These are phyloP conservation scores for Meira miltonrushii DNA, from an alignment of 1,284 basidiomycete species.

Conservation along the genomic window DNA sequence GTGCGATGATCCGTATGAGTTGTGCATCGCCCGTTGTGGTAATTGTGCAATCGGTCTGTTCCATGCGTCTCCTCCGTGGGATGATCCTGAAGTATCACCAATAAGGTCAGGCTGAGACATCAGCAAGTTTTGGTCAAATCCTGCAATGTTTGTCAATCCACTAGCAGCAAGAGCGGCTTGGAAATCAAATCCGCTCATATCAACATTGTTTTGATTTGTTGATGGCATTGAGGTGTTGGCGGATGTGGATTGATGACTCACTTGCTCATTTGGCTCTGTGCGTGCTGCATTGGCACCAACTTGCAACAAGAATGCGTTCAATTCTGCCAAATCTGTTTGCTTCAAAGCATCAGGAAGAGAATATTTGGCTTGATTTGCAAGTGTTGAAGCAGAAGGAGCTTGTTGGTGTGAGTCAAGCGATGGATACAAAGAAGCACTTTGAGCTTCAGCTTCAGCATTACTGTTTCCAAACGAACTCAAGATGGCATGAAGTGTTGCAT, in stretches of 20 bases:
- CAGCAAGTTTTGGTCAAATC: constrained; percentile 37
- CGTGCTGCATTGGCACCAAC: constrained; percentile 47
- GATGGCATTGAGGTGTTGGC: constrained; percentile 9
- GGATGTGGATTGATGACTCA: background rate
- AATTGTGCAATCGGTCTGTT: constrained; percentile 34
- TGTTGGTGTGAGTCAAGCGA: constrained; percentile 54
- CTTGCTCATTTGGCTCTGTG: constrained; percentile 19
- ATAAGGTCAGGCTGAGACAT: background rate
- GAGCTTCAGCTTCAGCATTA: constrained; percentile 18
- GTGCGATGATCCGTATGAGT: background rate
- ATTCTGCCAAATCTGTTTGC: constrained; percentile 51
- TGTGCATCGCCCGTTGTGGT: constrained; percentile 12
- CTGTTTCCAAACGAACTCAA: constrained; percentile 43
- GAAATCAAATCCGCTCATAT: constrained; percentile 25
- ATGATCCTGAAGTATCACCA: background rate
- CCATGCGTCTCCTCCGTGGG: background rate
- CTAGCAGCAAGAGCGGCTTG: constrained; percentile 25
- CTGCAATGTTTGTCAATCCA: constrained; percentile 42
- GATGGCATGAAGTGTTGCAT: constrained; percentile 32
- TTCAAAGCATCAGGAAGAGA: constrained; percentile 59
- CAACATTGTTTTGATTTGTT: background rate
- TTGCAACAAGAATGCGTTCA: constrained; percentile 50
- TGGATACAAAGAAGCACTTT: constrained; percentile 3
- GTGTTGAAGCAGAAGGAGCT: constrained; percentile 43
- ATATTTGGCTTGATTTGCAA: constrained; percentile 56